Conservation (phyloP, 169 alveolate genomes). For the Eimeria brunetti region DNA sequence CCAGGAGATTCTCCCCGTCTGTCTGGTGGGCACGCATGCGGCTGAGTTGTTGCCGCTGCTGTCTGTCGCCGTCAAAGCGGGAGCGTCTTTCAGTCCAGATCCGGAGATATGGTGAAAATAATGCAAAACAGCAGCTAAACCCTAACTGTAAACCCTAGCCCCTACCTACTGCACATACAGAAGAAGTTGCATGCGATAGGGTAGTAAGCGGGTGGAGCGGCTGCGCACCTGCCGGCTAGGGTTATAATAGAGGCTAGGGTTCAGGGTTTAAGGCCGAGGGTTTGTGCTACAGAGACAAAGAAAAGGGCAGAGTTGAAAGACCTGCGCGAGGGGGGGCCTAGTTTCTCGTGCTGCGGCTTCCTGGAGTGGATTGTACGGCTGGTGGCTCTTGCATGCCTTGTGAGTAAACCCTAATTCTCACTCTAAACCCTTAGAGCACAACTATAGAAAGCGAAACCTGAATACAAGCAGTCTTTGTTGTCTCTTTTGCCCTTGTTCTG, state of each 20-base stretch:
- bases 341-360: not conserved
- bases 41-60: conserved; percentile 1
- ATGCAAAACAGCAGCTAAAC: not conserved
- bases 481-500: not conserved
- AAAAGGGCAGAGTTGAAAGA: conserved; percentile 10
- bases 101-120: conserved; percentile 12
- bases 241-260: not conserved
- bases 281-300: conserved; percentile 43
- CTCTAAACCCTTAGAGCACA: not conserved
- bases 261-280: not conserved
- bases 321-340: conserved; percentile 11
- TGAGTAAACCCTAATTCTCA: not conserved
- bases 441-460: not conserved
- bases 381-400: conserved; percentile 10
- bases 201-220: no score
- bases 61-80: not conserved
- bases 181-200: not conserved
- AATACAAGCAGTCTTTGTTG: not conserved
- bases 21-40: conserved; percentile 36
- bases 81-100: not conserved
- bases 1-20: not conserved
- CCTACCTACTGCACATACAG: not conserved
- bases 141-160: not conserved
- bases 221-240: not conserved
- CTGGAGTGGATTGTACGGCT: conserved; percentile 39